These are phyloP conservation scores for Phytophthora pini DNA, from an alignment of 352 stramenopile species.

Conservation along the genomic window DNA sequence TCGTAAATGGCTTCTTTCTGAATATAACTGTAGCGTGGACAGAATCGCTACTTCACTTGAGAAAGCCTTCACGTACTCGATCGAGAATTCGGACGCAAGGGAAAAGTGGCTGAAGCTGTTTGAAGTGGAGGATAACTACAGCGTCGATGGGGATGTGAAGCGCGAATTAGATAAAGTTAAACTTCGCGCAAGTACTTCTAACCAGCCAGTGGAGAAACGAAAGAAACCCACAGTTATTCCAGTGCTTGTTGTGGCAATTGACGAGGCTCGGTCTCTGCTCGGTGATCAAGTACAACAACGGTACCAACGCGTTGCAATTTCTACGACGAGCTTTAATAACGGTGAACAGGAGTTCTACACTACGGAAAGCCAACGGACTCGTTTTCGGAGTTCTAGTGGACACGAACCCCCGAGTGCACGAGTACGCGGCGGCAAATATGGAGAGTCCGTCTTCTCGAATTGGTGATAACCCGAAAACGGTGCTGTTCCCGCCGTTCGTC, in stretches of 20 bases:
- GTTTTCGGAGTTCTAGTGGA: constrained; percentile 46
- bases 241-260: no score
- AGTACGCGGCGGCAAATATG: no score
- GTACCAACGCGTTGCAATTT: constrained; percentile 1
- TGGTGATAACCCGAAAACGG: background rate
- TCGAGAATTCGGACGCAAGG: background rate
- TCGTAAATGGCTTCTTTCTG: background rate
- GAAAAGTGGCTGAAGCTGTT: background rate
- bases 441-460: no score
- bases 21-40: background rate
- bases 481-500: constrained; percentile 70
- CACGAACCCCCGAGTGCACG: background rate
- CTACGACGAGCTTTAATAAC: background rate
- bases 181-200: no score
- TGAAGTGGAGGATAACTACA: background rate
- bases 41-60: background rate
- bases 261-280: no score
- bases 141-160: no score
- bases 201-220: no score
- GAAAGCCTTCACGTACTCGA: background rate
- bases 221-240: no score
- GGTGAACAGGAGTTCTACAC: background rate
- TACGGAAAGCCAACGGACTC: background rate
- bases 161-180: no score
- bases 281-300: background rate